These are phyloP conservation scores for Saposhnikovia divaricata DNA, from an alignment of 129 eudicot genomes.

Conservation along the genomic window DNA sequence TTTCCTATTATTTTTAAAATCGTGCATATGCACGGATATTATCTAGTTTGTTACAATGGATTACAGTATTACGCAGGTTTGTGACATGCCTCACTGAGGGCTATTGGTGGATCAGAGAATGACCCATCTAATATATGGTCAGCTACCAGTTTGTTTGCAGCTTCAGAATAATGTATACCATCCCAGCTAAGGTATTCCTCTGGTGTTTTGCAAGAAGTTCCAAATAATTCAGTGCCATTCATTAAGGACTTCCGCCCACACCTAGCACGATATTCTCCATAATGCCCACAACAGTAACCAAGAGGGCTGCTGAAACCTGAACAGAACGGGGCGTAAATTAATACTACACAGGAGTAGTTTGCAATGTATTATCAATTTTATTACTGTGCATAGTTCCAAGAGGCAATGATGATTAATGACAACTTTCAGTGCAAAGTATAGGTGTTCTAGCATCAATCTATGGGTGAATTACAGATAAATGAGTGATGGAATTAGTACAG, in stretches of 20 bases:
- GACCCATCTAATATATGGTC: slow-evolving; percentile 32
- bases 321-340: not conserved
- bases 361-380: not conserved
- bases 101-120: slow-evolving; percentile 25
- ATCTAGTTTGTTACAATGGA: not conserved
- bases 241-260: slow-evolving; percentile 19
- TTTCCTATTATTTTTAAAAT: no score
- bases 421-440: not conserved
- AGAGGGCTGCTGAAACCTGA: slow-evolving; percentile 42
- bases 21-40: no score
- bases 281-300: slow-evolving; percentile 40
- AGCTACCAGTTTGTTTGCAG: slow-evolving; percentile 47
- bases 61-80: not conserved
- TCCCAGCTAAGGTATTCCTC: slow-evolving; percentile 46
- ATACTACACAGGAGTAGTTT: not conserved
- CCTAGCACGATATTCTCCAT: slow-evolving; percentile 7
- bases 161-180: slow-evolving; percentile 50
- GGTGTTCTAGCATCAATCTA: not conserved
- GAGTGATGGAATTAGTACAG: not conserved
- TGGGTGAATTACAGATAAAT: not conserved
- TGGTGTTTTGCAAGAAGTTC: slow-evolving; percentile 24
- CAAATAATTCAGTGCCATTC: slow-evolving; percentile 19
- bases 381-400: not conserved
- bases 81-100: slow-evolving; percentile 27
- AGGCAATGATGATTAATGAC: not conserved